Evolutionary conservation across 306 rosid genomes (phyloP), one percentile per base, ranked within the genome.

Genomic region (Ammopiptanthus mongolicus): DNA sequence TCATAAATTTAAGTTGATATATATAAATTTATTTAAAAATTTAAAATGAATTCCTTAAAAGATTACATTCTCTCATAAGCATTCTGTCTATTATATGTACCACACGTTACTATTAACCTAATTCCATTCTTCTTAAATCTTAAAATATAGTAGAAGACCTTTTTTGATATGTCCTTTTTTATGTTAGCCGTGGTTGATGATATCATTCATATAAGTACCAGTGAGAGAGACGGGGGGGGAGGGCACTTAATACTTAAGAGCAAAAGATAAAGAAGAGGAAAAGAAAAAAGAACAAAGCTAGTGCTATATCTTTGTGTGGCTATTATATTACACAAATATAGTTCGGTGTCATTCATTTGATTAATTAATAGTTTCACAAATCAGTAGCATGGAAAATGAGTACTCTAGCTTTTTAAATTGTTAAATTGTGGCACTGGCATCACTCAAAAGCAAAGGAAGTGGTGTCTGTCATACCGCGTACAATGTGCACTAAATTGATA

Each of bases 151-250:
- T 41, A 42, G 7, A 65, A 3, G 39, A 11, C 1, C 50, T 44
- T 36, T 39, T 65, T 12, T 12, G 6, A 53, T 47, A 52, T 28
- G 69, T 29, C 19, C 15, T 41, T 55, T 71, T 71, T 44, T 33
- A 59, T 48, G n/a, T n/a, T n/a, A n/a, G 53, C 3, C 29, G 34
- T 59, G 77, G 73, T 41, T 29, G 77, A 48, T 81, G 80, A 75
- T 29, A 65, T 68, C 64, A 68, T 60, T 72, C 55, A 69, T 50
- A 18, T 18, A 51, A 59, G 77, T 14, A 50, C 19, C 29, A 25
- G 50, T 28, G 25, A 42, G 17, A 37, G 8, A 37, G 15, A n/a
- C n/a, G 13, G 4, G 8, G 1, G 23, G 53, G 46, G 11, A 2
- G 60, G 61, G 52, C 17, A 42, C 41, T 14, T n/a, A n/a, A n/a